phyloP scores from a whole-genome alignment of 352 stramenopile species.

The Phytophthora meadii region DNA sequence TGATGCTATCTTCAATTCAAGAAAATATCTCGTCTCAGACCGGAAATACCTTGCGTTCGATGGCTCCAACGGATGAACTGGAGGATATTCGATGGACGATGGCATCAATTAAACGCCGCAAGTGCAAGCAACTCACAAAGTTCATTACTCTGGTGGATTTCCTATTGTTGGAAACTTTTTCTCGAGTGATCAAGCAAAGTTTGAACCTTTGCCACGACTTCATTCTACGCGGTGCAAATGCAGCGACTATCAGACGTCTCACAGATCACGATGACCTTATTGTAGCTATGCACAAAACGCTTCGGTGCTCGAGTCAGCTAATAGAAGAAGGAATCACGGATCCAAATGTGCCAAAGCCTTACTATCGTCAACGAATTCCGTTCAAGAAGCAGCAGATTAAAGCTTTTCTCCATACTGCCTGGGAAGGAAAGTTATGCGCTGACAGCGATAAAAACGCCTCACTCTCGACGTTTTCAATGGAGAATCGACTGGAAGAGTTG shows the following conservation, averaged over 20 bases:
- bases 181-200: conserved; percentile 48
- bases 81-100: conserved; percentile 77
- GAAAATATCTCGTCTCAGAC: neutral
- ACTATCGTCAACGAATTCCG: neutral
- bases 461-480: conserved; percentile 30
- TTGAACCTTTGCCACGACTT: conserved; percentile 48
- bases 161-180: conserved; percentile 55
- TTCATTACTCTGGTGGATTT: conserved; percentile 69
- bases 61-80: conserved; percentile 25
- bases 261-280: conserved; percentile 28
- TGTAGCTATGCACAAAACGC: conserved; percentile 23
- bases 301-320: conserved; percentile 12
- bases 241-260: conserved; percentile 37
- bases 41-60: no score
- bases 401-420: conserved; percentile 46
- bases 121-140: conserved; percentile 60
- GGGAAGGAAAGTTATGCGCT: conserved; percentile 43
- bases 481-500: conserved; percentile 47
- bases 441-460: neutral
- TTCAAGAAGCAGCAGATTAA: conserved; percentile 61
- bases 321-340: conserved; percentile 18
- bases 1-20: conserved; percentile 12
- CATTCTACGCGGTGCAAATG: conserved; percentile 55
- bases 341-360: neutral
- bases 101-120: conserved; percentile 65